These are phyloP conservation scores for Xylaria sp. DNA, from an alignment of 2,329 filamentous ascomycete genomes.

Conservation along the genomic window DNA sequence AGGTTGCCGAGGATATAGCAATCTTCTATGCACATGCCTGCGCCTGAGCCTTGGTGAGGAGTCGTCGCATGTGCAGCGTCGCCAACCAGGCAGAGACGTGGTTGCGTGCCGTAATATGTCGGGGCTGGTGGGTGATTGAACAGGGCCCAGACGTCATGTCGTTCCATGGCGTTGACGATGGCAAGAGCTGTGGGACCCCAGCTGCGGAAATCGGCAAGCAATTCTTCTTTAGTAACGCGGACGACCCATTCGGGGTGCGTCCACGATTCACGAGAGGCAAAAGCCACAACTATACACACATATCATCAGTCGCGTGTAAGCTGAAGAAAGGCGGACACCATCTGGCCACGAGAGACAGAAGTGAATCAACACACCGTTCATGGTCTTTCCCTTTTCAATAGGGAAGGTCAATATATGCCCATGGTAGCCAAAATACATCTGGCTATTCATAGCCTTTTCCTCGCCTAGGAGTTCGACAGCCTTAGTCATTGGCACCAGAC, in stretches of 20 bases:
- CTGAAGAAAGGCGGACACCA: background rate
- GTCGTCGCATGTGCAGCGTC: conserved; percentile 73
- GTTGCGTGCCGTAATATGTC: conserved; percentile 53
- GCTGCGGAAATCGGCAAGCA: conserved; percentile 41
- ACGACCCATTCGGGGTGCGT: conserved; percentile 44
- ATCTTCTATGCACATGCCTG: conserved; percentile 68
- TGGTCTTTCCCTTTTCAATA: conserved; percentile 45
- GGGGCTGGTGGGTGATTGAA: conserved; percentile 56
- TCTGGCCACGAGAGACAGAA: background rate
- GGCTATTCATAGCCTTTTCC: conserved; percentile 46
- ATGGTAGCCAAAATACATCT: conserved; percentile 57
- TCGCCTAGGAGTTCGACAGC: conserved; percentile 62
- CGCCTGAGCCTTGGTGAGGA: conserved; percentile 69
- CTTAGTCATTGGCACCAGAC: conserved; percentile 60
- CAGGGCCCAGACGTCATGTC: conserved; percentile 61
- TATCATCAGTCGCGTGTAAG: conserved; percentile 5
- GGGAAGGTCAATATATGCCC: conserved; percentile 72
- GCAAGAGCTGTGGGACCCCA: conserved; percentile 41
- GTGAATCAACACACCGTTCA: conserved; percentile 43
- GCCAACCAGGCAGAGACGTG: conserved; percentile 62
- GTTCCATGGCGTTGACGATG: conserved; percentile 43
- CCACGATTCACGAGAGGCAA: conserved; percentile 44
- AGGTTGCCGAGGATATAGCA: conserved; percentile 54
- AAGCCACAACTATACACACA: conserved; percentile 42
- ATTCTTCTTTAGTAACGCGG: conserved; percentile 41